Evolutionary conservation across 192 early-diverging fungal species (phyloP).

Genomic region (Coemansia aciculifera): DNA sequence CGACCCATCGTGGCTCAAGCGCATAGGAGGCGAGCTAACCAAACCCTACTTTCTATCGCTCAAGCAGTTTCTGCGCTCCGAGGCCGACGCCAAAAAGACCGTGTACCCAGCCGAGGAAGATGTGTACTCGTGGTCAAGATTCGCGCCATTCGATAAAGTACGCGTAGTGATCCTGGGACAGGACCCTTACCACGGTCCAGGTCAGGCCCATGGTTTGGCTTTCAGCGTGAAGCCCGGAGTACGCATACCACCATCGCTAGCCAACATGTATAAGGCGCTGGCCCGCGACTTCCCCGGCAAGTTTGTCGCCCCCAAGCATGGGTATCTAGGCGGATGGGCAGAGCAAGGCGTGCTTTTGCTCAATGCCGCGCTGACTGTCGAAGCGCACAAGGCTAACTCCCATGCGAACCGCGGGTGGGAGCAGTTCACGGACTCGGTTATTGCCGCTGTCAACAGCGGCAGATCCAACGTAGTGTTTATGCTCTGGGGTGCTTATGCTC

Average conservation of each 20-base stretch:
- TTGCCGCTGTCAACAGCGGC: conserved; percentile 68
- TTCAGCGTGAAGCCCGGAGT: conserved; percentile 87
- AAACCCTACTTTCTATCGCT: conserved; percentile 62
- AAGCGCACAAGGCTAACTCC: conserved; percentile 72
- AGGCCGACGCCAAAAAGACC: conserved; percentile 54
- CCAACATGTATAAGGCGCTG: conserved; percentile 89
- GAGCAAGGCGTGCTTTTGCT: conserved; percentile 86
- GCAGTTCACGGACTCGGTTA: conserved; percentile 80
- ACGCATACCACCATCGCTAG: conserved; percentile 76
- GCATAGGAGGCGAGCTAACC: conserved; percentile 59
- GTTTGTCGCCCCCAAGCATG: conserved; percentile 74
- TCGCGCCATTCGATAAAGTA: conserved; percentile 64
- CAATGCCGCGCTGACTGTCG: conserved; percentile 87
- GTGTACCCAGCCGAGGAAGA: conserved; percentile 75
- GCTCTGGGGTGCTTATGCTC: conserved; percentile 89
- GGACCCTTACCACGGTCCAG: conserved; percentile 73
- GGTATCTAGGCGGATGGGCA: conserved; percentile 79
- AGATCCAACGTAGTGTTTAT: conserved; percentile 79
- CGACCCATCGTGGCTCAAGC: conserved; percentile 70
- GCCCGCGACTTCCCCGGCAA: conserved; percentile 63
- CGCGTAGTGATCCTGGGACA: conserved; percentile 93
- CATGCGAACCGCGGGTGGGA: conserved; percentile 87
- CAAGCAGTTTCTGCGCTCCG: conserved; percentile 66
- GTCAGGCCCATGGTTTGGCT: conserved; percentile 88
- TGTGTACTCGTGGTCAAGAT: conserved; percentile 85